Conservation (phyloP, 805 yeast species). For the Wickerhamomyces mucosus region DNA sequence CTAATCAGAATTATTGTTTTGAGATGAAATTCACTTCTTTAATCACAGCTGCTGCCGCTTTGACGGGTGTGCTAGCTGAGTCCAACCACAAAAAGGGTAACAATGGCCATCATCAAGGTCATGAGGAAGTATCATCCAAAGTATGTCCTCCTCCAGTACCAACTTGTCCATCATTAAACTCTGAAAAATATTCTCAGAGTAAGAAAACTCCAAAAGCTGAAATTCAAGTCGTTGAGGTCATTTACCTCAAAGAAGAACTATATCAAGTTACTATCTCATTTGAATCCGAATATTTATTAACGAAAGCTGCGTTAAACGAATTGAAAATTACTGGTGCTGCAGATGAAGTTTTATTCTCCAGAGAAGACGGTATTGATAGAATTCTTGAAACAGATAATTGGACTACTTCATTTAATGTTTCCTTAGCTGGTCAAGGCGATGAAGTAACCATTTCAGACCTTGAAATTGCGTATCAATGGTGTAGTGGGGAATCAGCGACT, state of each 20-base stretch:
- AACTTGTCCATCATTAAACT: conserved; percentile 8
- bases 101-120: too few relatives aligned
- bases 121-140: too few relatives aligned
- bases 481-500: conserved; percentile 14
- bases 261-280: conserved; percentile 12
- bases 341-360: conserved; percentile 6
- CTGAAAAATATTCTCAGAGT: conserved; percentile 3
- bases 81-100: too few relatives aligned
- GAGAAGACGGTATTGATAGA: conserved; percentile 3
- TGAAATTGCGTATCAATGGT: conserved; percentile 18
- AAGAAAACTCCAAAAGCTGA: conserved; percentile 9
- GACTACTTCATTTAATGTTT: conserved; percentile 6
- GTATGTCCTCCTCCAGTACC: too few relatives aligned
- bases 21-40: too few relatives aligned
- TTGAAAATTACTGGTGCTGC: conserved; percentile 12
- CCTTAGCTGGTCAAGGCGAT: conserved; percentile 1
- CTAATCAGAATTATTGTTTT: too few relatives aligned
- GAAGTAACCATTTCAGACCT: conserved; percentile 9
- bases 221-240: conserved; percentile 7
- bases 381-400: conserved; percentile 8
- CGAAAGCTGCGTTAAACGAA: conserved; percentile 11
- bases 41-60: too few relatives aligned
- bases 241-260: conserved; percentile 6
- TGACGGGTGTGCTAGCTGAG: too few relatives aligned
- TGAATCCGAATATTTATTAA: conserved; percentile 1